phyloP scores from a whole-genome alignment of 257 asterid genomes.

The Forsythia suspensa region DNA sequence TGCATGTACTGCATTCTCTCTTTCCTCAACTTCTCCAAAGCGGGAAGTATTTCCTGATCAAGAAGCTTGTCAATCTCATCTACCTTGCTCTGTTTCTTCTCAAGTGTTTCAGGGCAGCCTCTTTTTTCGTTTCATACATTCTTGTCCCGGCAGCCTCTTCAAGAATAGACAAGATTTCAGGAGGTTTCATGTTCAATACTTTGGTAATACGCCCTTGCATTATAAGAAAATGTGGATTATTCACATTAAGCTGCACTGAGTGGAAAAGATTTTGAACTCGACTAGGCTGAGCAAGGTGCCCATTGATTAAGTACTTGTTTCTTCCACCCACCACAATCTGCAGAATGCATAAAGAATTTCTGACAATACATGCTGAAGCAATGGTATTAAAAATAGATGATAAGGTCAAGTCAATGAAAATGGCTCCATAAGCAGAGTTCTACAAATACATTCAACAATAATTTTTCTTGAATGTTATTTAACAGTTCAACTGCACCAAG shows the following conservation, averaged over 20 bases:
- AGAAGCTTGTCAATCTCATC: conserved; percentile 97
- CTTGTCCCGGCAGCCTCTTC: conserved; percentile 99
- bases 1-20: conserved; percentile 98
- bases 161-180: conserved; percentile 94
- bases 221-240: conserved; percentile 96
- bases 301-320: conserved; percentile 92
- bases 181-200: conserved; percentile 98
- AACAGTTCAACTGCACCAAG: not conserved
- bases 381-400: not conserved
- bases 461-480: not conserved
- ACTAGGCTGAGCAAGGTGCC: conserved; percentile 98
- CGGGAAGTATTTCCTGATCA: conserved; percentile 97
- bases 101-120: conserved; percentile 96
- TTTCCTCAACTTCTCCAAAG: conserved; percentile 84
- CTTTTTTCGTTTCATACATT: conserved; percentile 98
- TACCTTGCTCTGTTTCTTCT: conserved; percentile 94
- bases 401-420: not conserved
- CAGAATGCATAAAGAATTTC: conserved; percentile 23
- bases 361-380: not conserved
- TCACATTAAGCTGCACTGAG: conserved; percentile 96
- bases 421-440: not conserved
- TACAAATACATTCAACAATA: not conserved
- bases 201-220: conserved; percentile 99
- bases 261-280: conserved; percentile 98
- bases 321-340: conserved; percentile 99